Base-by-base conservation (phyloP, 495 filamentous ascomycete species). In the Neurospora sublineolata region DNA sequence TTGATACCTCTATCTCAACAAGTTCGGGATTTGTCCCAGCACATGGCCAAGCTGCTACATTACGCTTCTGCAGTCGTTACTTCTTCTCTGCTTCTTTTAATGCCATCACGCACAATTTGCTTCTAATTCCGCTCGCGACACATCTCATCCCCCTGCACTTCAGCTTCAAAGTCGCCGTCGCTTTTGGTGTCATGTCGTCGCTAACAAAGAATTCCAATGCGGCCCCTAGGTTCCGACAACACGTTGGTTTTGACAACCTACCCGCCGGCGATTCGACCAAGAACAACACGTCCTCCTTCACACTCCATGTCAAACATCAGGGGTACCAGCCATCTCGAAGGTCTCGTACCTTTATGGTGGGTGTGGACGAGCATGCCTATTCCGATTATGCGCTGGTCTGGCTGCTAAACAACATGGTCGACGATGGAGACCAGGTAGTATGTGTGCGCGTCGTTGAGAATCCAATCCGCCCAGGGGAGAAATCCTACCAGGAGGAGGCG, bases 401-500 rank as follows among this genome's bases (percentile, higher is more conserved):
- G 93, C 86, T 97, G 67, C 87, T 99, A 37, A 93, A 96, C 77
- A 94, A 97, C 77, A 84, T 98, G 73, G 94, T 97, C 27, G 94
- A 97, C 76, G 95, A 98, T 80, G 95, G 96, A 12, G 95, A 99
- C 77, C 93, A 98, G 81, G 92, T 99, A 69, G 90, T 99, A 40
- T 99, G 95, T 81, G 86, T 99, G 44, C 86, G 93, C 39, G 95
- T 97, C 7, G 87, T 98, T 44, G 94, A 97, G 75, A 94, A 90
- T 77, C 91, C 95, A 74, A 87, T 89, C 68, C 91, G 91, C 68
- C 87, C 88, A 33, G 83, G 93, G 33, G 89, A 96, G 76, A 90
- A 90, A 75, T 84, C 87, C 60, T 97, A 98, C 80, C 90, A 92
- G 23, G 84, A 89, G 60, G 93, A 97, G 72, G 95, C 95, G 1